Base-by-base conservation (phyloP, 495 filamentous ascomycete genomes). In the Lasiosphaeria miniovina region DNA sequence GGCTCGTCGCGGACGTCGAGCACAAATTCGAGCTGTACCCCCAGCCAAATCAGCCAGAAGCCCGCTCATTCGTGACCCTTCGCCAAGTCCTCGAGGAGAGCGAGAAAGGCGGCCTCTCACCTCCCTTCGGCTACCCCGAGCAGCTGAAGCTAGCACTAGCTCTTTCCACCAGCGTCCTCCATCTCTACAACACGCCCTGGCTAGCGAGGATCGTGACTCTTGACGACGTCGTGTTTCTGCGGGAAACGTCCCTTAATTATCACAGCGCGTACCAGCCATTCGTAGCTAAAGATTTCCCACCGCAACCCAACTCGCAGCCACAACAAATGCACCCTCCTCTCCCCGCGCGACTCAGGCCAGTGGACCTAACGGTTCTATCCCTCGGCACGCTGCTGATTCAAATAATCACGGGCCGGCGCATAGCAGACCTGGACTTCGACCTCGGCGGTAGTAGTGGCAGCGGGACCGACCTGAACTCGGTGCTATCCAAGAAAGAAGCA, bases 181-280 rank as follows among this genome's bases (percentile, higher is more conserved):
- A 64, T 32, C 58, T 67, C 1, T 54, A 61, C 34, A 38, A 43
- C 4, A 64, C 58, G 10, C 52, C 52, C 3, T 61, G 58, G 64
- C 33, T 67, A 38, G n/a, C 58, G 4, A 54, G 11, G 31, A 41
- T 56, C 12, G 17, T 64, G 11, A 64, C 58, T 3, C 55, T 64
- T 1, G 58, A 67, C 36, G 46, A 61, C 14, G 41, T 67, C 9
- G 24, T 54, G 0, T 59, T 64, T 14, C 48, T 57, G 0, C 31
- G n/a, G 8, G 48, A 53, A 9, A 24, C 12, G 12, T 12, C 46
- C 6, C 6, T 5, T 0, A 46, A n/a, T n/a, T 9, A 7, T 4
- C 12, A 46, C 6, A 7, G 15, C 43, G 0, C 6, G 5, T 46
- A 46, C 43, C 43, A 14, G 12, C 43, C 43, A 0, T 46, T 46